These are phyloP conservation scores for Trichoderma reesei DNA, from an alignment of 495 filamentous ascomycete species.

Conservation along the genomic window DNA sequence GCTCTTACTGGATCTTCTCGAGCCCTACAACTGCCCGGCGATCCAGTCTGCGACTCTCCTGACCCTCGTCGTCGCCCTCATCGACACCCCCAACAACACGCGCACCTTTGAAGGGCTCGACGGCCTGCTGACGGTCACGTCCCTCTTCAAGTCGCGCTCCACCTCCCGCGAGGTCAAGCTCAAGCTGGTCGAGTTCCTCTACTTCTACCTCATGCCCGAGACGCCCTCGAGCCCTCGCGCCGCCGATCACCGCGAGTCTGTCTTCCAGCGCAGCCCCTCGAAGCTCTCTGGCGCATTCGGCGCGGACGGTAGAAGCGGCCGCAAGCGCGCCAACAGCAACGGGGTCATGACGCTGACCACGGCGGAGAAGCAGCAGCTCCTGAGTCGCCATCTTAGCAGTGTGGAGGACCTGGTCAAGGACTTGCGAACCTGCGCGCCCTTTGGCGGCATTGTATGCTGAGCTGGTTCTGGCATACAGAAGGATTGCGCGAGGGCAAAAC, in stretches of 20 bases:
- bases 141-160: constrained; percentile 74
- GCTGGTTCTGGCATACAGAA: not conserved
- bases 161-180: constrained; percentile 84
- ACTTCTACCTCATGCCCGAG: constrained; percentile 97
- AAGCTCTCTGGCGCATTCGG: constrained; percentile 50
- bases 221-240: constrained; percentile 46
- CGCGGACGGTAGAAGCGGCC: constrained; percentile 20
- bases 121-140: constrained; percentile 86
- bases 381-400: constrained; percentile 75
- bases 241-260: constrained; percentile 22
- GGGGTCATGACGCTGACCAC: constrained; percentile 52
- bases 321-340: constrained; percentile 27
- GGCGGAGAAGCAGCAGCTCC: constrained; percentile 75
- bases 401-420: constrained; percentile 90
- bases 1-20: constrained; percentile 88
- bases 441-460: constrained; percentile 43
- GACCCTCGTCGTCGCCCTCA: constrained; percentile 77
- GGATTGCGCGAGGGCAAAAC: constrained; percentile 6
- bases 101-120: constrained; percentile 90
- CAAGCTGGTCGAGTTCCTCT: constrained; percentile 87
- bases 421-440: constrained; percentile 68
- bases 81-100: constrained; percentile 74
- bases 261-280: constrained; percentile 59
- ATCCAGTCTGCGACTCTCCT: constrained; percentile 85
- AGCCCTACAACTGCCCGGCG: constrained; percentile 80